Percentiles rank a stretch among this genome's conserved stretches.
These are phyloP conservation scores for Dictyostelium citrinum DNA, from an alignment of 78 protist species.

Conservation along the genomic window DNA sequence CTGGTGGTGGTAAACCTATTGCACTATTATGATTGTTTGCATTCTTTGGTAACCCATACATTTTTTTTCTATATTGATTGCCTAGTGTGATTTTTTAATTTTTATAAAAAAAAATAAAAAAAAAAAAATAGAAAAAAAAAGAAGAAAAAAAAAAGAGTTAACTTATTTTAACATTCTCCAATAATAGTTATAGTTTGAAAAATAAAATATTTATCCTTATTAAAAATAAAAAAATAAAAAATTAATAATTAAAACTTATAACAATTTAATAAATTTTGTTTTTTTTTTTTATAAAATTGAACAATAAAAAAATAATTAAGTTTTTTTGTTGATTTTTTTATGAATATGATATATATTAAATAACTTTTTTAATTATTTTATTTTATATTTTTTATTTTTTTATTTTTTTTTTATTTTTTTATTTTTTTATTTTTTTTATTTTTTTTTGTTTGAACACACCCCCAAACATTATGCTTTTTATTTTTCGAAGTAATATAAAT, in stretches of 20 bases:
- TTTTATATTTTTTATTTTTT: not conserved
- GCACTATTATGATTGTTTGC: not conserved
- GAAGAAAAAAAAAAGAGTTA: not conserved
- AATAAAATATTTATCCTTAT: too few relatives aligned
- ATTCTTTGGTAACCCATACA: constrained; percentile 1
- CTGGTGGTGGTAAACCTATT: not conserved
- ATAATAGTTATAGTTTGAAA: too few relatives aligned
- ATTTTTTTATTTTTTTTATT: not conserved
- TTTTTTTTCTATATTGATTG: not conserved
- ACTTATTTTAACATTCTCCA: too few relatives aligned
- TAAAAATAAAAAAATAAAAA: too few relatives aligned
- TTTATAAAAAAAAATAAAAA: not conserved
- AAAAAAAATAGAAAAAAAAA: not conserved
- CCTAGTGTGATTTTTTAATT: not conserved
- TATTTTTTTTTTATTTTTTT: not conserved
- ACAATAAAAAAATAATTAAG: too few relatives aligned
- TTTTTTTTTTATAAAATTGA: too few relatives aligned
- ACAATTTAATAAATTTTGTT: too few relatives aligned
- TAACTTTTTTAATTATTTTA: not conserved
- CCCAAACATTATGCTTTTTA: not conserved
- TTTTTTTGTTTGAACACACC: not conserved
- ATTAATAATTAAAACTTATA: too few relatives aligned
- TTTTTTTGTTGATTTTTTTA: too few relatives aligned
- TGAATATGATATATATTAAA: too few relatives aligned
- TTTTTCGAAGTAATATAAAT: not conserved